Evolutionary conservation across 192 early-diverging fungal species (phyloP), one percentile per base, ranked within the genome.

Genomic region (Obelidium mucronatum): DNA sequence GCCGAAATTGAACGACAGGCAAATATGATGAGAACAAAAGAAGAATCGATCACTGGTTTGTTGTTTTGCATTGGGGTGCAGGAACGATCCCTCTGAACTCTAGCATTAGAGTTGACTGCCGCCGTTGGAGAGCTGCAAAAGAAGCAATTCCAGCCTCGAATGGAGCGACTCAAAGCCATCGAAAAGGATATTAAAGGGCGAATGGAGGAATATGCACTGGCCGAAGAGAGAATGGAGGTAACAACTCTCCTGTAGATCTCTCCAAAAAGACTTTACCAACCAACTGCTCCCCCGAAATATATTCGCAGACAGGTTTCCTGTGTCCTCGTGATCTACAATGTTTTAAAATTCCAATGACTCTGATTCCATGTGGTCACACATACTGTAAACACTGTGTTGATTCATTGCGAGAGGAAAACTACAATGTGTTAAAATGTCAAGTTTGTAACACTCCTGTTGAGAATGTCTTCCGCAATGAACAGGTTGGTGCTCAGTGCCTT

Each of bases 321-420:
- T 89, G 87, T 70, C 85, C 87, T 4, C 58, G 80, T 19, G 82
- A 85, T 56, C 75, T 89, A 2, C 65, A 85, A 70, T 76, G 85
- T 30, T 83, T 85, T 70, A 59, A 82, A 53, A 64, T 72, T 22
- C 87, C 87, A 35, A 78, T 80, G 35, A 87, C 87, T n/a, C 36
- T 89, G n/a, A 79, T 80, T 51, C 87, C 87, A 3, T 89, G 87
- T 67, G 83, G 85, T 75, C 87, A 89, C 73, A 89, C 88, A 15
- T 89, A 81, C 69, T 89, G 88, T 70, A 68, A 73, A 55, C 58
- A 70, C 19, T 89, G 88, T 59, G 76, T 86, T 5, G 78, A 83
- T 3, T 59, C 79, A 2, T 77, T 89, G 31, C 74, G 65, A 24
- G 82, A 87, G 61, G 88, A 89, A 56, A 87, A 89, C 75, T 87